phyloP scores from a whole-genome alignment of 2,329 filamentous ascomycete species.

The Calonectria hawksworthii region DNA sequence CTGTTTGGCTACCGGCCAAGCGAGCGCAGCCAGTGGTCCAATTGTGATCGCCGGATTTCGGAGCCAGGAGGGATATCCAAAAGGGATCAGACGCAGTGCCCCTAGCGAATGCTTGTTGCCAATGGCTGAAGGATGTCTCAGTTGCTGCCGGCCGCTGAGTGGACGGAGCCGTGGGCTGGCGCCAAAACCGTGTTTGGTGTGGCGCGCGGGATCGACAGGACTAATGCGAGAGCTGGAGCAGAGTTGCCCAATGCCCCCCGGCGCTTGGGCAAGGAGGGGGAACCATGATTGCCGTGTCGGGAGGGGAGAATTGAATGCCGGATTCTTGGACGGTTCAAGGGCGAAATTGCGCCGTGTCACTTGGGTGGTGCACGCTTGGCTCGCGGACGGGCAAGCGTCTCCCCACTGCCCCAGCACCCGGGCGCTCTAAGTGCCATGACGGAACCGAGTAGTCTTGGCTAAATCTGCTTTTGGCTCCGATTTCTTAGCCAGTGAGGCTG shows the following conservation, averaged over 20 bases:
- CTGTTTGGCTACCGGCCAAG: not conserved
- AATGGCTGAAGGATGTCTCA: slow-evolving; percentile 30
- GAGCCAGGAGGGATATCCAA: not conserved
- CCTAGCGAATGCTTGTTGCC: slow-evolving; percentile 11
- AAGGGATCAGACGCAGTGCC: not conserved
- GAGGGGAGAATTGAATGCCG: slow-evolving; percentile 6
- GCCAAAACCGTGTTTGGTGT: slow-evolving; percentile 4
- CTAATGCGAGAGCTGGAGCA: slow-evolving; percentile 23
- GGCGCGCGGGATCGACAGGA: slow-evolving; percentile 30
- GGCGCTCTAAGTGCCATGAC: not conserved
- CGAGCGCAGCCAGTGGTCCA: slow-evolving; percentile 4
- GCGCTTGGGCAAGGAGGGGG: not conserved
- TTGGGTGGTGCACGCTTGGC: not conserved
- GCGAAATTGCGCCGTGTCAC: slow-evolving; percentile 5
- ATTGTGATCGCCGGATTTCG: slow-evolving; percentile 23
- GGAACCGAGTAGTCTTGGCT: not conserved
- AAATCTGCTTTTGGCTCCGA: not conserved
- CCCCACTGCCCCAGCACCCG: not conserved
- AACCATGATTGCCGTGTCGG: slow-evolving; percentile 15
- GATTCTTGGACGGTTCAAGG: slow-evolving; percentile 2
- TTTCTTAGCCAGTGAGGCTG: slow-evolving; percentile 12
- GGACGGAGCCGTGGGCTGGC: not conserved
- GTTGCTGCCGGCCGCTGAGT: slow-evolving; percentile 17
- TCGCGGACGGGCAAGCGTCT: not conserved
- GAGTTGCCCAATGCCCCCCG: not conserved